Percentiles rank a stretch among this genome's conserved stretches.
phyloP scores from a whole-genome alignment of 352 stramenopile species.

The Globisporangium spinosum region DNA sequence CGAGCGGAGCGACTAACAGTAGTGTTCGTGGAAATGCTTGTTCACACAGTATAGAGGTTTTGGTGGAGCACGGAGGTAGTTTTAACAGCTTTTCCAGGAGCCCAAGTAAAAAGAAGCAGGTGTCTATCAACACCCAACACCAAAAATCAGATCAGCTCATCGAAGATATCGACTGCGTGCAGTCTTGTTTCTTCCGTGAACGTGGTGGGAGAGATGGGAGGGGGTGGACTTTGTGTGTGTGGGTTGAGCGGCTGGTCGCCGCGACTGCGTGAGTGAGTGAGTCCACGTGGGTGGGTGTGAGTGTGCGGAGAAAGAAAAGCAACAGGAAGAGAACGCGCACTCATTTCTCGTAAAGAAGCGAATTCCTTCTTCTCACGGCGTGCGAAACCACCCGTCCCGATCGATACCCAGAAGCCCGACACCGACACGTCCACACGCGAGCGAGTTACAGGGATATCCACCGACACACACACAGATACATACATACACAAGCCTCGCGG shows the following conservation, averaged over 20 bases:
- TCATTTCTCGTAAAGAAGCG: background rate
- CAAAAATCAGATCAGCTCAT: background rate
- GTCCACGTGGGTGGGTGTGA: background rate
- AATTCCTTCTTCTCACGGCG: background rate
- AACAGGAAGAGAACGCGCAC: background rate
- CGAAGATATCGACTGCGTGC: background rate
- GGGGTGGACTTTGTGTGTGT: constrained; percentile 3
- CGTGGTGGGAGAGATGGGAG: constrained; percentile 1
- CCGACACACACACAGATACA: background rate
- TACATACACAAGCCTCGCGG: background rate
- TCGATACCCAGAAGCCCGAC: background rate
- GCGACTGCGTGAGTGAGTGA: background rate
- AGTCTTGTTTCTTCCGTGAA: background rate
- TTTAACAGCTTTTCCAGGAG: too few relatives aligned
- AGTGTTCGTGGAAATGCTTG: too few relatives aligned
- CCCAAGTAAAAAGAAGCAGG: background rate
- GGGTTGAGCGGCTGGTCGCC: background rate
- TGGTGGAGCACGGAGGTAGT: too few relatives aligned
- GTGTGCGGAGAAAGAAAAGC: background rate
- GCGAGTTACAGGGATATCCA: constrained; percentile 1
- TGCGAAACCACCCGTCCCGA: constrained; percentile 4
- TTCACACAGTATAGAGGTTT: too few relatives aligned
- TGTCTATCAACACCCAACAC: background rate
- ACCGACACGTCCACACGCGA: background rate
- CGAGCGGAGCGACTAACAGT: too few relatives aligned